A percentile compares a stretch with the other conserved stretches of the same genome.
Conservation (phyloP, 2,329 filamentous ascomycete genomes). For the Shiraia bambusicola region DNA sequence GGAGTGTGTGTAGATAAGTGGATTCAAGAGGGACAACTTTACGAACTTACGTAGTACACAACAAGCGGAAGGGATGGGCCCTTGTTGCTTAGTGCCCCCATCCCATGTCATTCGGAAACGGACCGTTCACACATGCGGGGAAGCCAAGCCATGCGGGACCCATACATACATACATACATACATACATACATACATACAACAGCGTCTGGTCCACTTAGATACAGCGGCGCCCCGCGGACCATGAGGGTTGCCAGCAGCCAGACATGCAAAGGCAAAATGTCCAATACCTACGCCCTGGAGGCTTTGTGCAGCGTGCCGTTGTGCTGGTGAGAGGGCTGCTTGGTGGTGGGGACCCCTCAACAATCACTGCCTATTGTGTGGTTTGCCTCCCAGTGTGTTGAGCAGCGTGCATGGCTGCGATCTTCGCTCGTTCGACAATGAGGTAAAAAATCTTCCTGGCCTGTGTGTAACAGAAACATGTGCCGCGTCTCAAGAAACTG, state of each 20-base stretch:
- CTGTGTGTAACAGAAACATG: conserved; percentile 14
- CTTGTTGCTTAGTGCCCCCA: too few species aligned
- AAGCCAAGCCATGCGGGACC: conserved; percentile 13
- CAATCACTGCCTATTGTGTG: conserved; percentile 14
- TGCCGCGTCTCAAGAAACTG: conserved; percentile 11
- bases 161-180: too few species aligned
- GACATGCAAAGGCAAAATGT: conserved; percentile 8
- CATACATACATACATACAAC: too few species aligned
- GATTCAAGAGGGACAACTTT: too few species aligned
- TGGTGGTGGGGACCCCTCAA: conserved; percentile 20
- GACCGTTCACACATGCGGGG: conserved; percentile 24
- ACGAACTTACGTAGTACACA: conserved; percentile 11
- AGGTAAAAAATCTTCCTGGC: conserved; percentile 24
- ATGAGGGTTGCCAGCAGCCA: conserved; percentile 6
- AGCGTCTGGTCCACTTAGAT: conserved; percentile 8
- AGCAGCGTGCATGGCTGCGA: conserved; percentile 16
- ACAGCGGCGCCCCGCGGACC: conserved; percentile 10
- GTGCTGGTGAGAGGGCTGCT: conserved; percentile 14
- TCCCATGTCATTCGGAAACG: conserved; percentile 17
- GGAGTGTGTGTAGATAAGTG: conserved; percentile 20
- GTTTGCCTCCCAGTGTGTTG: conserved; percentile 9
- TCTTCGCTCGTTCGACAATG: conserved; percentile 6
- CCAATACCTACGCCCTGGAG: background rate
- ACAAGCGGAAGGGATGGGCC: conserved; percentile 9
- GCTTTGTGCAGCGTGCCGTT: conserved; percentile 13